Evolutionary conservation across 2,329 filamentous ascomycete species (phyloP).

Genomic region (Pyricularia sp.): DNA sequence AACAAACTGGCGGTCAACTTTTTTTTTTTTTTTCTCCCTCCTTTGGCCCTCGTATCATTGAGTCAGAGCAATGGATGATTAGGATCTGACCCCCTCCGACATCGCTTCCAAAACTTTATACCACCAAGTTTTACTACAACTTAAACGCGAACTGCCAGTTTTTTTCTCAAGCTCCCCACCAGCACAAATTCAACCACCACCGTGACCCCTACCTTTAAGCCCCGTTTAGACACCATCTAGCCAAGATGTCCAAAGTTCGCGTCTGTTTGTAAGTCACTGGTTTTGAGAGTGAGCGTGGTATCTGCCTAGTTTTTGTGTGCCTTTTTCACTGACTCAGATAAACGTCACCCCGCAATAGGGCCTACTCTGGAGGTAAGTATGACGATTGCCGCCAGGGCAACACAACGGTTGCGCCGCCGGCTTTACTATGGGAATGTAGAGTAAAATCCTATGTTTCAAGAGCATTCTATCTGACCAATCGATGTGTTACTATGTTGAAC

Average conservation of each 20-base stretch:
- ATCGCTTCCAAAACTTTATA: background rate
- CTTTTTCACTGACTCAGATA: background rate
- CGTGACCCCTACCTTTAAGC: background rate
- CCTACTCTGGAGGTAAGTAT: conserved; percentile 4
- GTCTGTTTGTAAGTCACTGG: background rate
- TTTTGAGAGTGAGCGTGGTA: background rate
- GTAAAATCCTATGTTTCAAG: background rate
- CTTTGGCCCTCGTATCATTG: background rate
- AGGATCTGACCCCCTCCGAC: background rate
- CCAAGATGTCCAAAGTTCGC: conserved; percentile 2
- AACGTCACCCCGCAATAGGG: background rate
- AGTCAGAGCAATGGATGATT: background rate
- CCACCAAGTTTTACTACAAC: background rate
- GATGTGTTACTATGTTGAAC: background rate
- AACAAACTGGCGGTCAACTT: background rate
- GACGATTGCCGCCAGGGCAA: background rate
- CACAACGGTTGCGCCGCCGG: background rate
- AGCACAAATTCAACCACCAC: background rate
- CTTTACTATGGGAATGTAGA: background rate
- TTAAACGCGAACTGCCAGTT: background rate
- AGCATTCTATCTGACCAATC: background rate
- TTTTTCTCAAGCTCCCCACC: conserved; percentile 1
- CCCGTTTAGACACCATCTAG: background rate
- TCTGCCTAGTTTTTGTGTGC: background rate
- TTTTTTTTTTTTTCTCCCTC: background rate